Base-by-base conservation (phyloP, 495 filamentous ascomycete species). In the Evernia prunastri region DNA sequence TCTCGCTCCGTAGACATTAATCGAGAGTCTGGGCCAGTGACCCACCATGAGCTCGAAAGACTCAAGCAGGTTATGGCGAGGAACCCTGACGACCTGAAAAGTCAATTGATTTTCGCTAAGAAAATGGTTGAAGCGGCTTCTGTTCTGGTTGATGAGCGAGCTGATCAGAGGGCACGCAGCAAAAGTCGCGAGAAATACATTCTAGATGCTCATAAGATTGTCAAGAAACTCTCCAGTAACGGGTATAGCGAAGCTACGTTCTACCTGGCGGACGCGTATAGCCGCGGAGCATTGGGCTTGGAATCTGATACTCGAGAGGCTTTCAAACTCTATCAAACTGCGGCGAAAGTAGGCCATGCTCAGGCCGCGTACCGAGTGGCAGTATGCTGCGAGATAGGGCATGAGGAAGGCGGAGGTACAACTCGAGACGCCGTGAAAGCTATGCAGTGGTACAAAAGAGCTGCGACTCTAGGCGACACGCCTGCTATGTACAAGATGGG, bases 401-500 rank as follows among this genome's bases (percentile, higher is more conserved):
- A 89, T 47, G 92, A 96, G 70, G 90, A 94, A 69, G 90, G 91
- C 54, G 93, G 93, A 59, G 94, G 94, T 23, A 96, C 94, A 15
- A 85, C 87, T 58, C 89, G 90, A 65, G 94, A 98, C 72, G 89
- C 90, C 5, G 75, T 90, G 68, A 97, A 96, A 77, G 91, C 94
- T 12, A 90, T 97, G 36, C 92, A 97, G 70, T 98, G 94, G 94
- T 98, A 97, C 73, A 92, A 91, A 72, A 90, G 92, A 25, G 91
- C 93, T 17, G 92, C 94, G 1, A 84, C 88, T 10, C 79, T 97
- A 8, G 94, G 94, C 17, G 92, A 97, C 69, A 88, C 89, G 0
- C 87, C 92, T 0, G 94, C 93, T 31, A 95, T 96, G 92, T 98
- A 96, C 77, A 98, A 98, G 75, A 87, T 97, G 75, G 94, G 94